Evolutionary conservation across 345 rosid genomes (phyloP), one percentile per base, ranked within the genome.

Genomic region (Eutrema heterophyllum): DNA sequence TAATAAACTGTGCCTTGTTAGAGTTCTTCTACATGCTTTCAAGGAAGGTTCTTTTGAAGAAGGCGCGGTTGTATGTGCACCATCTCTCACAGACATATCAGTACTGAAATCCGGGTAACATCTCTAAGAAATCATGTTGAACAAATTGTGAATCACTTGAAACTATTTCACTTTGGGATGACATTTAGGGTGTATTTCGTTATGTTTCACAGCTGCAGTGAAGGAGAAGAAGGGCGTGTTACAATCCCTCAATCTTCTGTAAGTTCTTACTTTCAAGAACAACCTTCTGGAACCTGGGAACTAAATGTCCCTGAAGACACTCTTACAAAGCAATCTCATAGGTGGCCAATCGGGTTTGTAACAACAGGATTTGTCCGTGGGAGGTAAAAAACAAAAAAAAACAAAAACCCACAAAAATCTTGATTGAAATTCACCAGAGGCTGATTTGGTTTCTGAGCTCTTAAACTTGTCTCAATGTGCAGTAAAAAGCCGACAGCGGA

Each of bases 351-450:
- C 14, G 98, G 98, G 66, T 91, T 94, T 68, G 84, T 89, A 21
- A 88, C 96, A 12, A 83, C 95, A 33, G 98, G 98, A 57, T 87
- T 87, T 77, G 86, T 89, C 48, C 74, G 82, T 61, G 97, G 98
- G 58, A 91, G 95, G 96, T 94, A 67, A 76, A 87, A 73, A 29
- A 21, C 9, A 13, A 1, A n/a, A 1, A n/a, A 29, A 57, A 35
- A 57, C 14, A 57, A 45, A 72, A 43, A n/a, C 24, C 11, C 56
- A 15, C 49, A 26, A 53, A 41, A 41, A 26, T 54, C 36, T 54
- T 70, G 39, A 59, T 60, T 59, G 9, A 29, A 58, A 4, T 26
- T 48, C 36, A 66, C 5, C 21, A 66, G 13, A 8, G 29, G 18
- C 44, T n/a, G 50, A 16, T 13, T 64, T 64, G 54, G 45, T 53